Conservation (phyloP, 495 filamentous ascomycete genomes). For the Lasiosphaeria miniovina region DNA sequence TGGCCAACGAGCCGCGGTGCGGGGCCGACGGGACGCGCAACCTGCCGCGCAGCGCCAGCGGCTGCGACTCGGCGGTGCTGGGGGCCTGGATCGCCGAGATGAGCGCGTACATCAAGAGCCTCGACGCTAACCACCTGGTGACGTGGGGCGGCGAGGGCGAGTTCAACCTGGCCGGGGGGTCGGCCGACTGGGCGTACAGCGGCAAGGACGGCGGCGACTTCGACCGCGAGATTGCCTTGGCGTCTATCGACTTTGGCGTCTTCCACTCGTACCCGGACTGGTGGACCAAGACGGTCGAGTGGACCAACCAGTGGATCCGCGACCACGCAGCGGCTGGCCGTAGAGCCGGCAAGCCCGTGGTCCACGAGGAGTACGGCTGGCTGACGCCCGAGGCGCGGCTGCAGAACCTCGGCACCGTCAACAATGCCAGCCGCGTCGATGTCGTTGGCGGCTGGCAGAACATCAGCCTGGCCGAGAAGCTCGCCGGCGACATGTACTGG, state of each 20-base stretch:
- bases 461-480: constrained; percentile 47
- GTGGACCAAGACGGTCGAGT: constrained; percentile 39
- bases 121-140: constrained; percentile 51
- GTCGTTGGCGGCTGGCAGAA: constrained; percentile 59
- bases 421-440: constrained; percentile 38
- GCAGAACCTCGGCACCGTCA: constrained; percentile 28
- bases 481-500: constrained; percentile 62
- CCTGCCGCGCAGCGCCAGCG: constrained; percentile 39
- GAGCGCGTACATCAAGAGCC: constrained; percentile 47
- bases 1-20: constrained; percentile 54
- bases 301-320: constrained; percentile 57
- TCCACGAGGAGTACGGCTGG: constrained; percentile 67
- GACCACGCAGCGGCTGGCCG: constrained; percentile 57
- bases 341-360: constrained; percentile 60
- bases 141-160: constrained; percentile 53
- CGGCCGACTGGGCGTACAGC: constrained; percentile 58
- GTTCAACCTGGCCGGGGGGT: constrained; percentile 31
- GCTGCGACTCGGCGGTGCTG: constrained; percentile 40
- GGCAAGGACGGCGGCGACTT: constrained; percentile 63
- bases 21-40: constrained; percentile 38
- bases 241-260: constrained; percentile 63
- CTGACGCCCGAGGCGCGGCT: constrained; percentile 41
- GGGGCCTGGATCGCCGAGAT: constrained; percentile 47
- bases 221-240: constrained; percentile 53
- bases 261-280: constrained; percentile 64